Evolutionary conservation across 2,329 filamentous ascomycete species (phyloP).

Genomic region (Neopestalotiopsis sp.): DNA sequence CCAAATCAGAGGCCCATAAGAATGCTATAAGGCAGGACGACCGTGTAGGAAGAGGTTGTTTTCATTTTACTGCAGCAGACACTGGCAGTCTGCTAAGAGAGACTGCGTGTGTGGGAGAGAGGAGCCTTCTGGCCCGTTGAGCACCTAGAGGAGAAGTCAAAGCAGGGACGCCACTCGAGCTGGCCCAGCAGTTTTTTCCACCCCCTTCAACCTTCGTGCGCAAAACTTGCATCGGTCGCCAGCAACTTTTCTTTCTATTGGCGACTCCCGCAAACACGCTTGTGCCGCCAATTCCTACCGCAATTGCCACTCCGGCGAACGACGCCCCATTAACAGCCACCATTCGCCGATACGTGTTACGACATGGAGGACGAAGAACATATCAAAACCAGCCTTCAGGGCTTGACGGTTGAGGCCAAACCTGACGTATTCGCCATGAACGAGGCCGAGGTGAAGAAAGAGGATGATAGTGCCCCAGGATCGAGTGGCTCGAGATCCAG

Average conservation of each 20-base stretch:
- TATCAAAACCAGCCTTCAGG: constrained; percentile 41
- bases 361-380: constrained; percentile 39
- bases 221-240: background rate
- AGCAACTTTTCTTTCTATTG: background rate
- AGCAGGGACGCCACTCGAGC: background rate
- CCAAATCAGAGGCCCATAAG: background rate
- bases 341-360: background rate
- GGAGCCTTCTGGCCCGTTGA: background rate
- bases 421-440: constrained; percentile 27
- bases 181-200: background rate
- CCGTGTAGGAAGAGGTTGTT: background rate
- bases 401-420: constrained; percentile 49
- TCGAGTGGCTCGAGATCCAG: constrained; percentile 46
- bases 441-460: constrained; percentile 45
- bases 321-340: background rate
- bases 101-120: background rate
- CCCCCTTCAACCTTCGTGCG: background rate
- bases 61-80: background rate
- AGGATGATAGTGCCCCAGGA: constrained; percentile 38
- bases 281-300: background rate
- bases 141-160: background rate
- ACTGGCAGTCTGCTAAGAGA: background rate
- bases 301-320: background rate
- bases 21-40: background rate
- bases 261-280: background rate